Evolutionary conservation across 2,329 filamentous ascomycete genomes (phyloP), one percentile per base, ranked within the genome.

Genomic region (Metarhizium robertsii): DNA sequence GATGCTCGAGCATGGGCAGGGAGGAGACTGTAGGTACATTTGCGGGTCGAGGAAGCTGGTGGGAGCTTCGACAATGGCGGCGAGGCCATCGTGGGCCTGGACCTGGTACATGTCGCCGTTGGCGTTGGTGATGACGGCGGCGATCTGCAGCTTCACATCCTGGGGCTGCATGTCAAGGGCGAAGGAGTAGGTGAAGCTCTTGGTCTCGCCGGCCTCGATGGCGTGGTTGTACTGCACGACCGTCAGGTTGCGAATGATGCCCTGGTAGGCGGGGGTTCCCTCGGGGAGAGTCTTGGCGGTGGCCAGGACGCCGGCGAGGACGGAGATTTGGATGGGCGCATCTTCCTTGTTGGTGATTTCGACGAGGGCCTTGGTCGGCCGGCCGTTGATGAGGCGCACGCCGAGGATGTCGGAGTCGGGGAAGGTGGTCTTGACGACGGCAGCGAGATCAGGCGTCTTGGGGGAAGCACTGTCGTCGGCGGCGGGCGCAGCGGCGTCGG

Each of bases 21-120:
- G 25, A 25, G 25, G 25, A 25, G 25, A 25, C 25, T 25, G 52
- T 10, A 53, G 38, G 25, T 79, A 97, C 92, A 96, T 92, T 74
- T 96, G 92, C 59, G 92, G 92, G 69, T 97, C 92, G 61, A 96
- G 87, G 73, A 96, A 84, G 80, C 87, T 95, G 60, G 88, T 90
- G 55, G 92, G 90, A 2, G 91, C 85, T 74, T 97, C 92, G 52
- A 97, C 92, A 60, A 99, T 82, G 69, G 82, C 85, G 61, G 95
- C 90, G 52, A 86, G 86, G 68, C 87, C 86, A 70, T 92, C 90
- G 78, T 88, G 92, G 56, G 88, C 88, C 59, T 83, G 77, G 53
- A 96, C 70, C 63, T 91, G 90, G 78, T 87, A 91, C 67, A 92
- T 74, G 57, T 78, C 75, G 63, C 86, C 86, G 63, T 84, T 80